phyloP scores from a whole-genome alignment of 495 filamentous ascomycete genomes.

The Hamigera avellanea region DNA sequence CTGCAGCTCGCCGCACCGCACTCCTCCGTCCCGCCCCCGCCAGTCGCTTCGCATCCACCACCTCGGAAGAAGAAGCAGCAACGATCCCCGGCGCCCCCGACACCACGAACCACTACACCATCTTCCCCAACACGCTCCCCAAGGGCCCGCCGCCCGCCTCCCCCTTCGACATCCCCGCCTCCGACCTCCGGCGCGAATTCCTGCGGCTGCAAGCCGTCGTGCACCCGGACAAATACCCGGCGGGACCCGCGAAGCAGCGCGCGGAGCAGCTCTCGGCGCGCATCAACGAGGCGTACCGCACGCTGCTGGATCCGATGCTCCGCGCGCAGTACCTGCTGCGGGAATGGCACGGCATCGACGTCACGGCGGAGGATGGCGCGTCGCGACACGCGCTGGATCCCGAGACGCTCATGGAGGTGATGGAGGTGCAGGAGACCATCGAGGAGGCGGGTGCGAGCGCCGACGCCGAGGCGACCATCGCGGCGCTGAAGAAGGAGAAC shows the following conservation, averaged over 20 bases:
- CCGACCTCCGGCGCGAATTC: constrained; percentile 68
- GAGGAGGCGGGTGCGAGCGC: constrained; percentile 47
- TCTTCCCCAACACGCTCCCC: constrained; percentile 77
- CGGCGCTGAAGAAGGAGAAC: constrained; percentile 51
- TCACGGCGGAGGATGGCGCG: constrained; percentile 59
- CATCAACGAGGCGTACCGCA: constrained; percentile 85
- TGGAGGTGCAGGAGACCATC: constrained; percentile 77
- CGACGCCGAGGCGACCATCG: constrained; percentile 50
- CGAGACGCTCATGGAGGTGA: constrained; percentile 72
- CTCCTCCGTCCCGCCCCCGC: background rate
- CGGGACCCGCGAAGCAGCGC: constrained; percentile 39
- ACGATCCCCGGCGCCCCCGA: constrained; percentile 14
- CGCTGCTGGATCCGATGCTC: constrained; percentile 59
- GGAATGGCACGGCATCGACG: constrained; percentile 56
- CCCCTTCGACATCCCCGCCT: constrained; percentile 58
- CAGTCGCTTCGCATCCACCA: constrained; percentile 4
- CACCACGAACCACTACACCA: constrained; percentile 59
- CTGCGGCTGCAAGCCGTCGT: constrained; percentile 65
- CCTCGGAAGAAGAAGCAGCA: background rate
- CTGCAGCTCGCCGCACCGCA: background rate
- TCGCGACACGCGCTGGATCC: constrained; percentile 48
- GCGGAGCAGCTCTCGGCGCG: constrained; percentile 63
- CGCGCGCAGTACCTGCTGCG: constrained; percentile 77
- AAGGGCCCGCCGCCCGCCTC: constrained; percentile 68
- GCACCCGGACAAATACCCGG: constrained; percentile 71